phyloP scores from a whole-genome alignment of 2,329 filamentous ascomycete genomes.

The Escovopsis sp. region DNA sequence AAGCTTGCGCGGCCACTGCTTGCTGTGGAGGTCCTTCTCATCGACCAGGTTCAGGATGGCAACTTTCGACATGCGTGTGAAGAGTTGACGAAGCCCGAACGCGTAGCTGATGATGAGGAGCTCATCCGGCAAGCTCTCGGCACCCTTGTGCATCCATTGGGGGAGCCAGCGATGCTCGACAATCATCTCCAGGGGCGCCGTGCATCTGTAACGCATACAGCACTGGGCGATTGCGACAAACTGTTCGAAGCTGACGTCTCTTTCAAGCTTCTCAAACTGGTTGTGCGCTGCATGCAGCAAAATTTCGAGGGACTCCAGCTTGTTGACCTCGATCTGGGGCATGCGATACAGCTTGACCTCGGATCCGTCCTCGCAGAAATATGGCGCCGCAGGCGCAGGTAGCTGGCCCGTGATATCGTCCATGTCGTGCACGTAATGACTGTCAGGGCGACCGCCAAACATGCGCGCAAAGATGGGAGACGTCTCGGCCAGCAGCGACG shows the following conservation, averaged over 20 bases:
- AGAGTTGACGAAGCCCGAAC: constrained; percentile 33
- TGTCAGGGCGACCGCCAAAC: constrained; percentile 20
- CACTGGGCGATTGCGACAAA: constrained; percentile 37
- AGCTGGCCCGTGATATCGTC: constrained; percentile 21
- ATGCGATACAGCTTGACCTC: constrained; percentile 34
- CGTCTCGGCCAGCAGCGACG: constrained; percentile 32
- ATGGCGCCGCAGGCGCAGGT: constrained; percentile 19
- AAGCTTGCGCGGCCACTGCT: constrained; percentile 31
- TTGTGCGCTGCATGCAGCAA: constrained; percentile 36
- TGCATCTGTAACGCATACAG: constrained; percentile 34
- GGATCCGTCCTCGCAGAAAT: constrained; percentile 26
- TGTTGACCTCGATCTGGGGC: constrained; percentile 34
- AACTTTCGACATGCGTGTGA: constrained; percentile 33
- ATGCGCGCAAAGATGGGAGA: constrained; percentile 37
- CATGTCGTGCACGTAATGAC: constrained; percentile 19
- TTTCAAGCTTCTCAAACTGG: constrained; percentile 30
- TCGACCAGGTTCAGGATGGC: constrained; percentile 30
- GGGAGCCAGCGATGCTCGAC: constrained; percentile 38
- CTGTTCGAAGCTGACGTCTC: constrained; percentile 29
- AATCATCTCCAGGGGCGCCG: constrained; percentile 31
- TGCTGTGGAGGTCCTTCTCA: constrained; percentile 26
- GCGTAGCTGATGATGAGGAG: constrained; percentile 37
- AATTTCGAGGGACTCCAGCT: constrained; percentile 25
- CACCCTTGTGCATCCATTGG: constrained; percentile 32
- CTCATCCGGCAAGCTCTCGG: constrained; percentile 32